phyloP scores from a whole-genome alignment of 495 filamentous ascomycete species.

The Neohortaea acidophila region DNA sequence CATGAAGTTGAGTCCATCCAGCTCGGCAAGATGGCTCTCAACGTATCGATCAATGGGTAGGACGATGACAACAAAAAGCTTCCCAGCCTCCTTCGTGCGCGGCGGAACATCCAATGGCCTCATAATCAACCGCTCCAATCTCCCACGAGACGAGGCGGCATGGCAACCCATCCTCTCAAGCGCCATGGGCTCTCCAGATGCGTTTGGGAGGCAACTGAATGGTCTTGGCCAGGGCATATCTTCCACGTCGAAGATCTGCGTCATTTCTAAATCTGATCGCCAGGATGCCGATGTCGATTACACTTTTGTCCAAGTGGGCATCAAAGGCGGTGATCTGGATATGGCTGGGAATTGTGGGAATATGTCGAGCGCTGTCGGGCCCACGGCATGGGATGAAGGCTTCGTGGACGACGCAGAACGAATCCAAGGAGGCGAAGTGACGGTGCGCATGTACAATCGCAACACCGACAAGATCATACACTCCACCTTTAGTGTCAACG shows the following conservation, averaged over 20 bases:
- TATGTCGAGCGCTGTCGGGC: constrained; percentile 53
- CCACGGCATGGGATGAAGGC: constrained; percentile 44
- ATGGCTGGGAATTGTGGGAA: constrained; percentile 61
- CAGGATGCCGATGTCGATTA: constrained; percentile 51
- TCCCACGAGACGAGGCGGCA: constrained; percentile 32
- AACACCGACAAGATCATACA: constrained; percentile 34
- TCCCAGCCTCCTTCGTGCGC: constrained; percentile 49
- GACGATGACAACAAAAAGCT: background rate
- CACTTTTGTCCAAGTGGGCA: constrained; percentile 54
- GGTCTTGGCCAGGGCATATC: constrained; percentile 58
- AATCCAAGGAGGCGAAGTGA: constrained; percentile 20
- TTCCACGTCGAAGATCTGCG: constrained; percentile 54
- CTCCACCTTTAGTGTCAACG: constrained; percentile 34
- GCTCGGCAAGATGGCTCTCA: too few relatives aligned
- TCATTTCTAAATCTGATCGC: constrained; percentile 36
- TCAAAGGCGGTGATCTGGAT: constrained; percentile 43
- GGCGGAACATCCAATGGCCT: constrained; percentile 59
- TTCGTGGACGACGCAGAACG: constrained; percentile 25
- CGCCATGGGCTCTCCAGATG: constrained; percentile 53
- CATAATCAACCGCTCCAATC: constrained; percentile 39
- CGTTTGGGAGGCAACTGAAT: constrained; percentile 52
- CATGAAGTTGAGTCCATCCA: too few relatives aligned
- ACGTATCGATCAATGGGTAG: background rate
- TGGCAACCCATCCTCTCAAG: constrained; percentile 47
- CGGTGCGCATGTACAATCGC: constrained; percentile 38